A percentile compares a stretch with the other conserved stretches of the same genome.
These are phyloP conservation scores for Phytopythium cucurbitacearum DNA, from an alignment of 352 stramenopile genomes.

Conservation along the genomic window DNA sequence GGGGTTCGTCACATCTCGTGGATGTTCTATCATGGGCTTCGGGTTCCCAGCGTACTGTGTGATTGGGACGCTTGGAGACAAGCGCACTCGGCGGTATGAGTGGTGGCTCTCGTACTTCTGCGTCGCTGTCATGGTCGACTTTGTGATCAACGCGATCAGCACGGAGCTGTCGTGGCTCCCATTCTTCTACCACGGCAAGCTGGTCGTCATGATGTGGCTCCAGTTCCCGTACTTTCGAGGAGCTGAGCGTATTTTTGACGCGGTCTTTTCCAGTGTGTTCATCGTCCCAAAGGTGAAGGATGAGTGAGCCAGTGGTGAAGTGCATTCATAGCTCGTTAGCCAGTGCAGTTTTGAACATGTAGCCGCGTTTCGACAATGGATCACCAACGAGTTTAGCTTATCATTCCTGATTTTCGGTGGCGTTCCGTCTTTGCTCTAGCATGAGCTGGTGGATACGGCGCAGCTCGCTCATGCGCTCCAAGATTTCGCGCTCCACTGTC, in stretches of 20 bases:
- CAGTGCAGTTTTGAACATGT: background rate
- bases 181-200: slow-evolving; percentile 84
- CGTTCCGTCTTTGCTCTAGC: slow-evolving; percentile 29
- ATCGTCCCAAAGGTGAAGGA: slow-evolving; percentile 38
- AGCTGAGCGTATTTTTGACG: slow-evolving; percentile 78
- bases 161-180: slow-evolving; percentile 71
- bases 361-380: no score
- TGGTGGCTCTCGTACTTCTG: slow-evolving; percentile 87
- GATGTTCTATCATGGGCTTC: slow-evolving; percentile 69
- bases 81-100: slow-evolving; percentile 74
- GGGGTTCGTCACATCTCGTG: slow-evolving; percentile 73
- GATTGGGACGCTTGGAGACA: slow-evolving; percentile 74
- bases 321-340: background rate
- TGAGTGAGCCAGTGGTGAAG: slow-evolving; percentile 18
- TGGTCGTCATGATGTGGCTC: slow-evolving; percentile 84
- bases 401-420: slow-evolving; percentile 10
- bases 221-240: slow-evolving; percentile 90
- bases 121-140: slow-evolving; percentile 65
- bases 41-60: slow-evolving; percentile 81
- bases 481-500: slow-evolving; percentile 54
- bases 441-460: slow-evolving; percentile 63
- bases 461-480: slow-evolving; percentile 60
- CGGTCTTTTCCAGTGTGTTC: slow-evolving; percentile 70
- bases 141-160: slow-evolving; percentile 53
- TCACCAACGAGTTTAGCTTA: background rate